Conservation (phyloP, 2,329 filamentous ascomycete genomes). For the Curvularia eragrostidis region DNA sequence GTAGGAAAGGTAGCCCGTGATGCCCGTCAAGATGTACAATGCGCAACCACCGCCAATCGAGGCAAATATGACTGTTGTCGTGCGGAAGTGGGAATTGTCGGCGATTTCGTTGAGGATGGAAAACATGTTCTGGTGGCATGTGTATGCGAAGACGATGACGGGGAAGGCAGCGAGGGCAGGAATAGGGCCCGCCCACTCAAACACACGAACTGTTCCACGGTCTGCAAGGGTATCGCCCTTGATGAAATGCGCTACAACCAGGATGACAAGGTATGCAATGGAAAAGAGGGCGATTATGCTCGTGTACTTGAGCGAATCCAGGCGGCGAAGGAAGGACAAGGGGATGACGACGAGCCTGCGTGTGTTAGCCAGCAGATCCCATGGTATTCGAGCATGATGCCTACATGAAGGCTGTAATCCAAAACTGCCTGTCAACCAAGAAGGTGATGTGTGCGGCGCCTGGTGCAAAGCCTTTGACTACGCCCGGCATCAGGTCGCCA, state of each 20-base stretch:
- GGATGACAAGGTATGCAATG: constrained; percentile 90
- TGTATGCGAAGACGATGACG: constrained; percentile 98
- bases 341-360: constrained; percentile 86
- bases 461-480: constrained; percentile 79
- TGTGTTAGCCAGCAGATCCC: constrained; percentile 17
- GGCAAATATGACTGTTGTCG: constrained; percentile 77
- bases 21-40: constrained; percentile 88
- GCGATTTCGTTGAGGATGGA: constrained; percentile 95
- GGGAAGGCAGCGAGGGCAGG: constrained; percentile 85
- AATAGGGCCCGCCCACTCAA: constrained; percentile 80
- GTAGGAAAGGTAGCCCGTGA: constrained; percentile 95
- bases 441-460: constrained; percentile 70
- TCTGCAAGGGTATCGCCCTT: constrained; percentile 76
- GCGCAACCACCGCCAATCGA: constrained; percentile 89
- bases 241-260: constrained; percentile 92
- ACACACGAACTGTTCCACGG: constrained; percentile 74
- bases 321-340: constrained; percentile 84
- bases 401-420: constrained; percentile 96
- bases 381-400: constrained; percentile 20
- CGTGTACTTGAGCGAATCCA: constrained; percentile 97
- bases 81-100: constrained; percentile 79
- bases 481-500: constrained; percentile 96
- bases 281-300: constrained; percentile 89
- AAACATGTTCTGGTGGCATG: constrained; percentile 99
- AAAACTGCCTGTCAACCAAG: constrained; percentile 89